phyloP scores from a whole-genome alignment of 371 early-diverging fungal genomes.

The Syncephalis fuscata region DNA sequence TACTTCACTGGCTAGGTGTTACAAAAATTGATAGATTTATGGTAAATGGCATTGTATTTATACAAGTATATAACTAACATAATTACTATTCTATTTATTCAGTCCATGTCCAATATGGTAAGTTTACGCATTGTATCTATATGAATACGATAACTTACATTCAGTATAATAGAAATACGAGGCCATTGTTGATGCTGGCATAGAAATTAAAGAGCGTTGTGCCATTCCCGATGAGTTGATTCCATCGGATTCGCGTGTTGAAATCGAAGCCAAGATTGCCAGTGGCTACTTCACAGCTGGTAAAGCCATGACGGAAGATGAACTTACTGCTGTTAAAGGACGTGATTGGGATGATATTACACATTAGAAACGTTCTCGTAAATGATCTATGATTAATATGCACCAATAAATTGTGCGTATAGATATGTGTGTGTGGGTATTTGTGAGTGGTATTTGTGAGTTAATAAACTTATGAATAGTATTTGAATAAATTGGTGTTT shows the following conservation, averaged over 20 bases:
- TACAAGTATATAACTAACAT: too few species aligned
- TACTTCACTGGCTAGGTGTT: conserved; percentile 92
- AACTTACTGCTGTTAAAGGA: conserved; percentile 51
- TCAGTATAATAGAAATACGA: too few species aligned
- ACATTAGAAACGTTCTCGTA: conserved; percentile 18
- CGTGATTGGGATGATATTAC: conserved; percentile 70
- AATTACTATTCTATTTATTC: too few species aligned
- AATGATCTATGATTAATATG: too few species aligned
- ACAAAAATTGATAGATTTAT: conserved; percentile 90
- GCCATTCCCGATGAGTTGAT: conserved; percentile 82
- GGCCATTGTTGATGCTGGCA: conserved; percentile 82
- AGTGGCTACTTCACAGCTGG: conserved; percentile 81
- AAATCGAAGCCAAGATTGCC: conserved; percentile 94
- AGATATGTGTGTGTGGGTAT: too few species aligned
- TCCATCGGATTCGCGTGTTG: conserved; percentile 83
- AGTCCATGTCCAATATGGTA: conserved; percentile 81
- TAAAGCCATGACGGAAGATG: conserved; percentile 29
- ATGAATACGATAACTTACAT: too few species aligned
- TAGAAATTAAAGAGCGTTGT: conserved; percentile 76
- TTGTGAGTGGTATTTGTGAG: too few species aligned
- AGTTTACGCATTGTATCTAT: too few species aligned
- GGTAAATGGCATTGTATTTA: too few species aligned
- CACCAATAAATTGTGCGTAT: neutral
- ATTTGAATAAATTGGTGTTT: too few species aligned
- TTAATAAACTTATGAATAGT: too few species aligned